These are phyloP conservation scores for Bromus sterilis DNA, from an alignment of 176 grass and related monocot species.

Conservation along the genomic window DNA sequence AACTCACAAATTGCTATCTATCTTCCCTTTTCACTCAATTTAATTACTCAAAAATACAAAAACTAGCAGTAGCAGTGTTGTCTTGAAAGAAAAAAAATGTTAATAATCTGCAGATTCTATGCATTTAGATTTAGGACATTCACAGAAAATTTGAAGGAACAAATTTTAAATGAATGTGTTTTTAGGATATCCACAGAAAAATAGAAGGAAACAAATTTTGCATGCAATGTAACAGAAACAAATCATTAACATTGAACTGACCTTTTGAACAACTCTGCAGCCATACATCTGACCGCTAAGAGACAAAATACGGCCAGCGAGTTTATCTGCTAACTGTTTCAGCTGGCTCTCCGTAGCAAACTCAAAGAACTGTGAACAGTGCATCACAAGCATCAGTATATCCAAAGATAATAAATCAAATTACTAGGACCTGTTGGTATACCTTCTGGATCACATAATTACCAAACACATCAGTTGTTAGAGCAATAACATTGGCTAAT, in stretches of 20 bases:
- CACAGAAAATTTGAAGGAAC: neutral
- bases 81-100: neutral
- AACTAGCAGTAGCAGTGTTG: neutral
- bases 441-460: constrained; percentile 99
- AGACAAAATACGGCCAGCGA: constrained; percentile 71
- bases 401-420: neutral
- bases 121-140: neutral
- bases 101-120: neutral
- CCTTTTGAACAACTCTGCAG: constrained; percentile 99
- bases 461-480: constrained; percentile 98
- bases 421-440: neutral
- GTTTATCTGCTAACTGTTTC: constrained; percentile 68
- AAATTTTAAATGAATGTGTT: neutral
- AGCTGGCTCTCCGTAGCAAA: constrained; percentile 75
- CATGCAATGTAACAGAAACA: neutral
- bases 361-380: constrained; percentile 84
- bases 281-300: constrained; percentile 99
- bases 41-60: neutral
- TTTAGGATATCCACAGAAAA: neutral
- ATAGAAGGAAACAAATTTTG: neutral
- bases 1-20: neutral
- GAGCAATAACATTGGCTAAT: constrained; percentile 68
- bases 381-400: neutral
- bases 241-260: constrained; percentile 20
- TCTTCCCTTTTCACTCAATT: too few relatives aligned